Base-by-base conservation (phyloP, 768 basidiomycete genomes). In the Russula virescens region DNA sequence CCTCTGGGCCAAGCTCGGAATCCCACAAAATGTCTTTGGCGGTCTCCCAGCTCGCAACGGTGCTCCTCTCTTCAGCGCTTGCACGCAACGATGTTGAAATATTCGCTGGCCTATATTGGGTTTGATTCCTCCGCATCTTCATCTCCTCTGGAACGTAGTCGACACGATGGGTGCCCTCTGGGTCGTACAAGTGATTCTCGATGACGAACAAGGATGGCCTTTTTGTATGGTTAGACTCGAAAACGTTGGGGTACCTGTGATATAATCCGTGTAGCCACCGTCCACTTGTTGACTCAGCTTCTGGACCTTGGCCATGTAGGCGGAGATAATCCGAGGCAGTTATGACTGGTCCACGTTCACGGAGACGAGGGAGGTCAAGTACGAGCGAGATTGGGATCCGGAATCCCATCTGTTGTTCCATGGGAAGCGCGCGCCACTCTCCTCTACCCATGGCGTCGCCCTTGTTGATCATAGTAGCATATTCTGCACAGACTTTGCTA, bases 381-480 rank as follows among this genome's bases (percentile, higher is more conserved):
- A 80, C 78, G 62, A 72, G 28, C 58, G 73, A 70, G 23, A 76
- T 71, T 35, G 73, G 72, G 19, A 77, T 68, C 2, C 71, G 68
- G 72, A 75, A 75, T 13, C 68, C 75, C 71, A 73, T 75, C 53
- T 72, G 73, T 51, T 73, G 51, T 10, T 74, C 73, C 55, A 71
- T 67, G 35, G 78, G 76, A 3, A 75, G 63, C 11, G 72, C 65
- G 5, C 74, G 70, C 79, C 79, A 80, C 60, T 79, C 76, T 48
- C 75, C 72, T 42, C 69, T 75, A 26, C 74, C 69, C 63, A 78
- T 68, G 14, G 74, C 72, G 56, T 76, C 77, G 45, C 75, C 74
- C 46, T 77, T 73, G 66, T 80, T 78, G 35, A 80, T 70, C 76
- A 78, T 80, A 28, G 70, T 68, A 0, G 74, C 72, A 55, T 76